Evolutionary conservation across 208 protist species (phyloP).

Genomic region (Strigomonas culicis): DNA sequence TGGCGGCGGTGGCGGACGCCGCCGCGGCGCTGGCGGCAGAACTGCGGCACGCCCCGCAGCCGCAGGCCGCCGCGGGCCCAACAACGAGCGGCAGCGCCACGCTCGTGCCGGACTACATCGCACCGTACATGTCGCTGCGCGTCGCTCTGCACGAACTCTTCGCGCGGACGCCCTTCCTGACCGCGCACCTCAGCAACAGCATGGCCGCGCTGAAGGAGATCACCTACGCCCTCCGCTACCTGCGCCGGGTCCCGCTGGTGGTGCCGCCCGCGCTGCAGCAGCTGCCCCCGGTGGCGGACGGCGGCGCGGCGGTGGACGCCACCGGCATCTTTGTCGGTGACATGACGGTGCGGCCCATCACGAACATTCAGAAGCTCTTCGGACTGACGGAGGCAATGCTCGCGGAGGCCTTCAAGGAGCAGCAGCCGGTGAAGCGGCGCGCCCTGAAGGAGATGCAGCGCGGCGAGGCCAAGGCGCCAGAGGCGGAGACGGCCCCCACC

Average conservation of each 20-base stretch:
- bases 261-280: neutral
- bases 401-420: neutral
- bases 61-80: neutral
- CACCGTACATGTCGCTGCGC: constrained; percentile 35
- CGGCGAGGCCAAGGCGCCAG: neutral
- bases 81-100: neutral
- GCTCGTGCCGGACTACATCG: constrained; percentile 21
- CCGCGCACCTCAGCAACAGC: constrained; percentile 54
- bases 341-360: neutral
- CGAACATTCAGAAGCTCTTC: neutral
- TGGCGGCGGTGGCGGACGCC: constrained; percentile 16
- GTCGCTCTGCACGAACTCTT: constrained; percentile 44
- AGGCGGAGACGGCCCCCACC: neutral
- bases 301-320: neutral
- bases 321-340: neutral
- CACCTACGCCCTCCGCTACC: constrained; percentile 43
- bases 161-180: constrained; percentile 63
- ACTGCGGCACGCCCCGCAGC: neutral
- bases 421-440: too few relatives aligned
- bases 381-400: neutral
- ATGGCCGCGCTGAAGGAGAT: constrained; percentile 78
- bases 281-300: neutral
- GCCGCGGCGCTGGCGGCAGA: constrained; percentile 12
- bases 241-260: neutral
- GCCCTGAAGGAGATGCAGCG: neutral